Base-by-base conservation (phyloP, 768 basidiomycete species). In the Amanita inopinata region DNA sequence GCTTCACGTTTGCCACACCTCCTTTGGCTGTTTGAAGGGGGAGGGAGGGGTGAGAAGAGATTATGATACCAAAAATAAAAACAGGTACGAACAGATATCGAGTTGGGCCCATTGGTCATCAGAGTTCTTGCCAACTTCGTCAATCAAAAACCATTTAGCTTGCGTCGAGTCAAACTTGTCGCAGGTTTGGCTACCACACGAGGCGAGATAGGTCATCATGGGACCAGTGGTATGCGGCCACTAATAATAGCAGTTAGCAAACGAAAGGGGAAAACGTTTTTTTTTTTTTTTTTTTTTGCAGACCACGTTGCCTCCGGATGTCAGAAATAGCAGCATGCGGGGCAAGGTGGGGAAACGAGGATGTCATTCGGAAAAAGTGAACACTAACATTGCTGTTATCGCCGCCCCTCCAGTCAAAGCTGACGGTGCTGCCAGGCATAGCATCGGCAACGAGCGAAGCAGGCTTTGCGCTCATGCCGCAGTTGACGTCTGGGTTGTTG, bases 81-180 rank as follows among this genome's bases (percentile, higher is more conserved):
- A n/a, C 5, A 39, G 17, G 38, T 39, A 40, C 36, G 17, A 17
- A 46, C 35, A 15, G 6, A 40, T 15, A 30, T 14, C 14, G 6
- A n/a, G 14, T 19, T 38, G 37, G 1, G 30, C 38, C 45, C 45
- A 46, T 8, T 31, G 22, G 24, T 61, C 62, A 4, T 58, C 50
- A 51, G 55, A 27, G 14, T 62, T 45, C 14, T 58, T 51, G 0
- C 68, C 68, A 5, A 57, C 59, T 50, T 69, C 57, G 28, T 57
- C 54, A 45, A 73, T 69, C 67, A 77, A 76, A 62, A 78, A 74
- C 71, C 71, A 78, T 50, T 67, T 55, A 2, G 71, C 71, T 19
- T 63, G 46, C 28, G 58, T 58, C 1, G 69, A 43, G 46, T 73
- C 51, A 51, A 67, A 73, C 39, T 66, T 52, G 41, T 62, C 61